Evolutionary conservation across 169 alveolate genomes (phyloP), one percentile per base, ranked within the genome.

Genomic region (Eimeria falciformis): DNA sequence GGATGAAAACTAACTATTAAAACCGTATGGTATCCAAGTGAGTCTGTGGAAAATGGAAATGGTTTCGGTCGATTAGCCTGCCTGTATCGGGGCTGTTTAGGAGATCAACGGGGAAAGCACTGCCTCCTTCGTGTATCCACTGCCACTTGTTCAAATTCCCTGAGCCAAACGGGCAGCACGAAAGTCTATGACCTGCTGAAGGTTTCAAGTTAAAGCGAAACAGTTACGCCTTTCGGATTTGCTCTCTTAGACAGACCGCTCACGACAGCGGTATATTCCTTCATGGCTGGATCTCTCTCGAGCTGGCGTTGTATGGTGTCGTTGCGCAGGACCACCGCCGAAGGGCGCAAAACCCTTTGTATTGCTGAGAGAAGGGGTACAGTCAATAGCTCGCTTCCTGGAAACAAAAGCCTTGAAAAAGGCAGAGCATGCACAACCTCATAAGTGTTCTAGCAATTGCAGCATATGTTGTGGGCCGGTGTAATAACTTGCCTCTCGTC

Each of bases 351-450:
- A 3, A 17, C 29, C 29, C 50, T 29, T 11, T 78, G 47, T 1
- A 78, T 25, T 2, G 71, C 71, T 78, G 45, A 68, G 18, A 78
- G 65, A 11, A 78, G 33, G 43, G 87, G 87, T 1, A 40, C 87
- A 50, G 87, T 50, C 87, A 78, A 69, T 69, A 78, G 87, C 87
- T 78, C 87, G 71, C 69, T 78, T 5, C 87, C 87, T 78, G 71
- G 3, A 50, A 21, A 33, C 2, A 33, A 37, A 29, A 69, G 21
- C 9, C 9, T 9, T 12, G n/a, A 14, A 0, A 40, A 71, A 71
- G 14, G 9, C 37, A 65, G 43, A 65, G 5, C 17, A 18, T 11
- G 1, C 83, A 71, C 37, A 29, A 71, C n/a, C 25, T 7, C 62
- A 12, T 50, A 1, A 1, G 62, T n/a, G n/a, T n/a, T n/a, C n/a